Percentiles rank a stretch among this genome's conserved stretches.
Evolutionary conservation across 2,329 filamentous ascomycete species (phyloP).

Genomic region (Amylocarpus encephaloides): DNA sequence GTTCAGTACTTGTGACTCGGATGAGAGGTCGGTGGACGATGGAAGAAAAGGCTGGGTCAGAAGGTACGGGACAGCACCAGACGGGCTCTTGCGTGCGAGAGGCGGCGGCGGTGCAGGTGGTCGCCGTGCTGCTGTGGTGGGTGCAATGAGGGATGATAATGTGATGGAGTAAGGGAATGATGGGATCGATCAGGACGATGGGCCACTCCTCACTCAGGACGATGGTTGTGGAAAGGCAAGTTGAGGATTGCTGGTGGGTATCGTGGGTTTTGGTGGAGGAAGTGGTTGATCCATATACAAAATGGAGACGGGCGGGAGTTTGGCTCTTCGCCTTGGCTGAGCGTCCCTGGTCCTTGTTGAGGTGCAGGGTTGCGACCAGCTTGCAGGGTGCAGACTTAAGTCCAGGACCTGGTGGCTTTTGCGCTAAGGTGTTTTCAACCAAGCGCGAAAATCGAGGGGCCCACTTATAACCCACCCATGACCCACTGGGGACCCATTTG

Average conservation of each 20-base stretch:
- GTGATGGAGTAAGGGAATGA: constrained; percentile 1
- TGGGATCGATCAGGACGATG: background rate
- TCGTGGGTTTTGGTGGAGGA: background rate
- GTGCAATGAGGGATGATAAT: constrained; percentile 3
- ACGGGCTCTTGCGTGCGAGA: constrained; percentile 12
- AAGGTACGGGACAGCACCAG: constrained; percentile 15
- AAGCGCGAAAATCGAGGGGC: background rate
- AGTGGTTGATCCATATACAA: constrained; percentile 15
- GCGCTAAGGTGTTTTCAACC: background rate
- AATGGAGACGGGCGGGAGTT: constrained; percentile 14
- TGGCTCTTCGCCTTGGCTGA: constrained; percentile 7
- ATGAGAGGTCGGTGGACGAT: constrained; percentile 21
- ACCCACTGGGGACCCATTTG: too few species aligned
- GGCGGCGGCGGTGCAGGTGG: constrained; percentile 13
- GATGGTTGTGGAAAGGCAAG: background rate
- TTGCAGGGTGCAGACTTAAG: too few species aligned
- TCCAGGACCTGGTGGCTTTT: background rate
- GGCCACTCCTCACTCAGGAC: too few species aligned
- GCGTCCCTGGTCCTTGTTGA: background rate
- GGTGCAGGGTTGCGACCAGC: background rate
- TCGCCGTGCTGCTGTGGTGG: constrained; percentile 18
- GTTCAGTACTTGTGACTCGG: constrained; percentile 28
- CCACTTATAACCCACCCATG: too few species aligned
- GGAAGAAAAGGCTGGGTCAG: constrained; percentile 10
- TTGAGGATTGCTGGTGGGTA: background rate